phyloP scores from a whole-genome alignment of 371 early-diverging fungal species.

The Saksenaea vasiformis region DNA sequence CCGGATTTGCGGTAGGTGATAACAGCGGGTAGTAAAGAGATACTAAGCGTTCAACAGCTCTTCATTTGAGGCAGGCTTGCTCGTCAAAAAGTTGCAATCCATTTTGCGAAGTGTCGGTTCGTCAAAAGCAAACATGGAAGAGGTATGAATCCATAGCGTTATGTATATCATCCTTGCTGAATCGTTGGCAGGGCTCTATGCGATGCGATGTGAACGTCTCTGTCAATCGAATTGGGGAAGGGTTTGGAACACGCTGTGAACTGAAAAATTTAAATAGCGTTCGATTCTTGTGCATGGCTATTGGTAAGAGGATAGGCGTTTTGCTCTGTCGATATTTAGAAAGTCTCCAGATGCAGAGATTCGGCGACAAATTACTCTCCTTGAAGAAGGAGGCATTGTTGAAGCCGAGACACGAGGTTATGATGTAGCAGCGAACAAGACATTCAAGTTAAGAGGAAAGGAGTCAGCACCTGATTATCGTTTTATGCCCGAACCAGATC shows the following conservation, averaged over 20 bases:
- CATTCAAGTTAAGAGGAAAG: slow-evolving; percentile 75
- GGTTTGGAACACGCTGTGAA: slow-evolving; percentile 78
- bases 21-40: background rate
- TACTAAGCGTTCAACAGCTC: slow-evolving; percentile 36
- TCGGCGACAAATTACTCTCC: slow-evolving; percentile 64
- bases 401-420: slow-evolving; percentile 81
- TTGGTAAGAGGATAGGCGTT: slow-evolving; percentile 46
- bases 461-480: slow-evolving; percentile 87
- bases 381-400: slow-evolving; percentile 57
- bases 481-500: slow-evolving; percentile 92
- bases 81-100: slow-evolving; percentile 77
- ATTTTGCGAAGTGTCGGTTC: slow-evolving; percentile 72
- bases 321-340: background rate
- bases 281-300: slow-evolving; percentile 68
- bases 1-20: slow-evolving; percentile 72
- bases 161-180: background rate
- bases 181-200: slow-evolving; percentile 69
- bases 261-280: slow-evolving; percentile 90
- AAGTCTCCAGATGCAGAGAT: slow-evolving; percentile 72
- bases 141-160: slow-evolving; percentile 43
- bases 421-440: slow-evolving; percentile 62
- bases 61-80: slow-evolving; percentile 73
- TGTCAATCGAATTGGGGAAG: slow-evolving; percentile 55
- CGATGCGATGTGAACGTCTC: slow-evolving; percentile 95
- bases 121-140: slow-evolving; percentile 84